Evolutionary conservation across 768 basidiomycete species (phyloP), one percentile per base, ranked within the genome.

Genomic region (Podaxis sp.): DNA sequence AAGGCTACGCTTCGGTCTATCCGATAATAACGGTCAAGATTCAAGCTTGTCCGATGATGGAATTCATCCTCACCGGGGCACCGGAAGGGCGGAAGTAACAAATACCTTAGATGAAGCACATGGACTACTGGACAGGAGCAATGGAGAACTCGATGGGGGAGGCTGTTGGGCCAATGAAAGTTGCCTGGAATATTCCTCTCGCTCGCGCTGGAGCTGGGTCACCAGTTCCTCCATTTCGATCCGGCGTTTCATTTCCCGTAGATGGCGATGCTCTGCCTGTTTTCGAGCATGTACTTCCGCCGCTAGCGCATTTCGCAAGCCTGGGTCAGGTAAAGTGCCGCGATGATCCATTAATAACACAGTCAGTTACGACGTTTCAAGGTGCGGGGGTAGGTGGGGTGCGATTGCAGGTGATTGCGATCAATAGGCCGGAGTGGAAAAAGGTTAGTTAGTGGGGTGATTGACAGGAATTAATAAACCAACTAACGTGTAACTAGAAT

Each of bases 211-310:
- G 15, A 63, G 54, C 17, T 63, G 61, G 15, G 36, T 36, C 17
- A 63, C 61, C 33, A 63, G 24, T 49, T 49, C 61, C 33, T 63
- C 61, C 61, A 63, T 56, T 36, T 63, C 61, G 46, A 63, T 57
- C 3, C 61, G 61, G 36, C 61, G 61, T 19, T 57, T 38, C 54
- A 51, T 57, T 28, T 63, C 61, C 53, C 36, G 54, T 39, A 57
- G 38, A 63, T 51, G 55, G 9, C 30, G 54, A n/a, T 51, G 48
- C 38, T 63, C 61, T 24, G 61, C 61, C 7, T 40, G 54, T 24
- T 56, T 55, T n/a, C 61, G 61, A 30, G 61, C 55, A 19, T 30
- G 44, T 12, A 24, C 38, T 22, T 63, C 61, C 42, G 44, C 55
- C 36, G 48, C 54, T 57, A 63, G 54, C 17, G 61, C 61, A 19